Conservation (phyloP, 768 basidiomycete species). For the Mycena rebaudengoi region DNA sequence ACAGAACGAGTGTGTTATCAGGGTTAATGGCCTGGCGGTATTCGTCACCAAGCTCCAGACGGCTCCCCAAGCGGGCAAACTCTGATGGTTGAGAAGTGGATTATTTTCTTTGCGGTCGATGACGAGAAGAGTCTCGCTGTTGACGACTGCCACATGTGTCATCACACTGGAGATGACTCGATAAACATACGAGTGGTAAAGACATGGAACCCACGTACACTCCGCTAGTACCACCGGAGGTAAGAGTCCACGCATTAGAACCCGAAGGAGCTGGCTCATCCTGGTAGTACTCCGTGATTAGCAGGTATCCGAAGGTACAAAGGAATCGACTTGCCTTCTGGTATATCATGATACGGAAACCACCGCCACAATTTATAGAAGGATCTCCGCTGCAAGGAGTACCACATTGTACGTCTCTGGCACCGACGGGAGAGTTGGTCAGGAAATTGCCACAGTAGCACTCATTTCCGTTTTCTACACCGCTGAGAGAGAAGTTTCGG, state of each 20-base stretch:
- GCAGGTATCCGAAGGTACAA: background rate
- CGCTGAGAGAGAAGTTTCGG: conserved; percentile 1
- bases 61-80: conserved; percentile 16
- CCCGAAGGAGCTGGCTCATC: conserved; percentile 7
- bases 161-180: conserved; percentile 9
- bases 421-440: conserved; percentile 18
- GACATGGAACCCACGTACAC: conserved; percentile 1
- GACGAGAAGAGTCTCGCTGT: conserved; percentile 20
- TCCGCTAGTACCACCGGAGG: conserved; percentile 19
- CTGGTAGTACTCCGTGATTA: background rate
- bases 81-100: conserved; percentile 8
- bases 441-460: conserved; percentile 17
- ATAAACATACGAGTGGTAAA: background rate
- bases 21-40: conserved; percentile 2
- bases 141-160: conserved; percentile 21
- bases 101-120: conserved; percentile 24
- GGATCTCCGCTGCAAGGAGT: conserved; percentile 13
- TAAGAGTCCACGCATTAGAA: conserved; percentile 10
- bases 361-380: conserved; percentile 16
- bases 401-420: conserved; percentile 6
- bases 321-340: background rate
- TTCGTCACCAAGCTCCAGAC: conserved; percentile 19
- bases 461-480: conserved; percentile 22
- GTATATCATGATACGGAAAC: conserved; percentile 14
- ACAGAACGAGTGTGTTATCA: conserved; percentile 19